A percentile compares a stretch with the other conserved stretches of the same genome.
phyloP scores from a whole-genome alignment of 164 flowering plant genomes.

The Annona squamosa region DNA sequence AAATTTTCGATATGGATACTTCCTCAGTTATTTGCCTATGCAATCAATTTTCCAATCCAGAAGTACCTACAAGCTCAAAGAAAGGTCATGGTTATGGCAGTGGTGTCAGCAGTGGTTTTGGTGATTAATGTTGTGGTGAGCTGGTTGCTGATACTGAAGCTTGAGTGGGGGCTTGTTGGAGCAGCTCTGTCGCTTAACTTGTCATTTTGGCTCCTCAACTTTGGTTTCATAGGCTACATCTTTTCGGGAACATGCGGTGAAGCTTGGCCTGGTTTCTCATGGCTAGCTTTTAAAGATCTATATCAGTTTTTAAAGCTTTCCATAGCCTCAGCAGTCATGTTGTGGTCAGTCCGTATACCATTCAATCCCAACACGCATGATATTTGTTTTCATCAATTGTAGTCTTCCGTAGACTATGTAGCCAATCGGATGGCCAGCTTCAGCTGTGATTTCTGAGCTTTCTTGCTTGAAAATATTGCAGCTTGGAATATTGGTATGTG shows the following conservation, averaged over 20 bases:
- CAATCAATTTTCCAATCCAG: constrained; percentile 68
- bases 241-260: constrained; percentile 58
- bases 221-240: constrained; percentile 61
- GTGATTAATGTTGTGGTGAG: constrained; percentile 34
- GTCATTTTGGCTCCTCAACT: constrained; percentile 53
- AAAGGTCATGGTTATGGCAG: constrained; percentile 54
- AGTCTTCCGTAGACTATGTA: too few species aligned
- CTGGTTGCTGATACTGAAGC: constrained; percentile 43
- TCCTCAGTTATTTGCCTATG: constrained; percentile 81
- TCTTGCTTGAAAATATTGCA: too few species aligned
- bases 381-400: too few species aligned
- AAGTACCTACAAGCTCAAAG: constrained; percentile 90
- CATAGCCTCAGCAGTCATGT: constrained; percentile 86
- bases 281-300: constrained; percentile 70
- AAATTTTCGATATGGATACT: constrained; percentile 52
- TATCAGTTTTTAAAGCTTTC: constrained; percentile 77
- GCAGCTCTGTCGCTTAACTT: constrained; percentile 64
- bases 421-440: too few species aligned
- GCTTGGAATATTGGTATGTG: constrained; percentile 48
- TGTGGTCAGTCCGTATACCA: constrained; percentile 21
- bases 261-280: constrained; percentile 72
- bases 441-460: too few species aligned
- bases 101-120: constrained; percentile 44
- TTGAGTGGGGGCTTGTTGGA: constrained; percentile 59
- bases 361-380: too few species aligned